A percentile compares a stretch with the other conserved stretches of the same genome.
phyloP scores from a whole-genome alignment of 306 rosid species.

The Sphenostylis stenocarpa region DNA sequence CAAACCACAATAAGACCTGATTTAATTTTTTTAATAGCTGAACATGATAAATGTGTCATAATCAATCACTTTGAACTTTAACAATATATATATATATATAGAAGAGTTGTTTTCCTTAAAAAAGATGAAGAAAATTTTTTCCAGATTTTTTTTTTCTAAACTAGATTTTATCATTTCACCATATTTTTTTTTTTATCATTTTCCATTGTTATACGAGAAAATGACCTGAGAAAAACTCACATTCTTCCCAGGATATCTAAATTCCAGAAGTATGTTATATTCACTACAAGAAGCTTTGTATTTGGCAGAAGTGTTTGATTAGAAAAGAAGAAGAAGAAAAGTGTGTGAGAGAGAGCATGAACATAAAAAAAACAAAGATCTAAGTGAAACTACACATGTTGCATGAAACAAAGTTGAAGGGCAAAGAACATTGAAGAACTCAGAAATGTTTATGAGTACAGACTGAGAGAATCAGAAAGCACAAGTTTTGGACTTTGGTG shows the following conservation, averaged over 20 bases:
- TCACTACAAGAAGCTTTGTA: neutral
- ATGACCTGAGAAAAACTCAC: neutral
- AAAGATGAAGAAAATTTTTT: no score
- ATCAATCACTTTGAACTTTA: neutral
- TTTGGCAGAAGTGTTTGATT: neutral
- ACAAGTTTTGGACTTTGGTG: conserved; percentile 61
- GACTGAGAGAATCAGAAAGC: conserved; percentile 38
- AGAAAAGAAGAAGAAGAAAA: neutral
- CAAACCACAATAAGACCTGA: neutral
- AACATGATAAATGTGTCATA: neutral
- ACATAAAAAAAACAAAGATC: neutral
- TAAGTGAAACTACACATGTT: neutral
- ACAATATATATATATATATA: neutral
- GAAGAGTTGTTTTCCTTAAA: neutral
- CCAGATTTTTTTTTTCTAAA: neutral
- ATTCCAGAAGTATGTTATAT: neutral
- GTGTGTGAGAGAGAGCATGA: neutral
- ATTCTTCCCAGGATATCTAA: neutral
- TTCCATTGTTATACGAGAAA: neutral
- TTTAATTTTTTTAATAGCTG: neutral
- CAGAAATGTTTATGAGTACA: neutral
- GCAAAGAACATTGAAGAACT: neutral
- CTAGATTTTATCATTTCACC: neutral
- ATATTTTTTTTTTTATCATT: neutral
- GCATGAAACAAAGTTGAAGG: neutral